A percentile compares a stretch with the other conserved stretches of the same genome.
phyloP scores from a whole-genome alignment of 2,329 filamentous ascomycete species.

The Fusarium nanum region DNA sequence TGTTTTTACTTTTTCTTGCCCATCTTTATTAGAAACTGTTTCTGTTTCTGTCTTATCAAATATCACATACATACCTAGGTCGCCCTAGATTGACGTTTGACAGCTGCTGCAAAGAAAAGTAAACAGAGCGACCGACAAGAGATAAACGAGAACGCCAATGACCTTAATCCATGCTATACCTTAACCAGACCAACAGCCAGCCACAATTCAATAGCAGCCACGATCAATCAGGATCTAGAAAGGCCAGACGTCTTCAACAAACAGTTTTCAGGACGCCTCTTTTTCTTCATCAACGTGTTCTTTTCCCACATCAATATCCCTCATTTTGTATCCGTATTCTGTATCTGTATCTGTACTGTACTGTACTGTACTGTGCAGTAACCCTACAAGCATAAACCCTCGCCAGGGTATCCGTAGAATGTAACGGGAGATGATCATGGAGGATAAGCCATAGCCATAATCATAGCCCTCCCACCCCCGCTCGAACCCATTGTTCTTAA shows the following conservation, averaged over 20 bases:
- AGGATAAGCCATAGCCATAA: background rate
- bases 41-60: background rate
- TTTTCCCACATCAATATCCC: slow-evolving; percentile 3
- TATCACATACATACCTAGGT: background rate
- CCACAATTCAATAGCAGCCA: slow-evolving; percentile 25
- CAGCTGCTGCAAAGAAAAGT: slow-evolving; percentile 3
- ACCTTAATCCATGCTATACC: slow-evolving; percentile 19
- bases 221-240: background rate
- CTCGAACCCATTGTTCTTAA: slow-evolving; percentile 17
- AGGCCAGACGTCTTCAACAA: background rate
- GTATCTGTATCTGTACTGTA: background rate
- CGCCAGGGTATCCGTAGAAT: slow-evolving; percentile 10
- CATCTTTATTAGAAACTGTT: background rate
- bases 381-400: slow-evolving; percentile 3
- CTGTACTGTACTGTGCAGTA: background rate
- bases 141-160: slow-evolving; percentile 29
- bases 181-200: slow-evolving; percentile 34
- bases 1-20: background rate
- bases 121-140: background rate
- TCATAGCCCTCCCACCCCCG: background rate
- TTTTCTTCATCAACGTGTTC: slow-evolving; percentile 6
- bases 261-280: slow-evolving; percentile 9
- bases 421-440: slow-evolving; percentile 20
- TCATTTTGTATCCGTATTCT: background rate
- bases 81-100: slow-evolving; percentile 1